Conservation (phyloP, 345 rosid species). For the Aquilaria yunnanensis region DNA sequence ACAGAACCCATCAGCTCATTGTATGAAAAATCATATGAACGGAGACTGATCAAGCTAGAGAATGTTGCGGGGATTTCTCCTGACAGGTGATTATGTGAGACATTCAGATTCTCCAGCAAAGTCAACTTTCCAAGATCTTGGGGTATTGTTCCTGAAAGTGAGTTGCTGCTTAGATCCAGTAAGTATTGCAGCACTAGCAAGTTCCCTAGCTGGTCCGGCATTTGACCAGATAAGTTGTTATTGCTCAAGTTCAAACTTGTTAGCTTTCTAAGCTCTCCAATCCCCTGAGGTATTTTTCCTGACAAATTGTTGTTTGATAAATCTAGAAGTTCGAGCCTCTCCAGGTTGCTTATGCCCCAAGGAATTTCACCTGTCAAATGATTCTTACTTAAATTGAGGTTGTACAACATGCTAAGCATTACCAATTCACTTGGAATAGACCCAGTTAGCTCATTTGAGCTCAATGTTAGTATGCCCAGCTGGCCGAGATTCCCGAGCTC, state of each 20-base stretch:
- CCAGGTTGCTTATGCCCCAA: conserved; percentile 24
- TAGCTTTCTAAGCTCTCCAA: conserved; percentile 31
- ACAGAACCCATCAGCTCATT: conserved; percentile 44
- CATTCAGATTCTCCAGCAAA: conserved; percentile 37
- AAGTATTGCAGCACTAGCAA: conserved; percentile 29
- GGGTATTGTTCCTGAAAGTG: conserved; percentile 50
- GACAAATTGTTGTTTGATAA: conserved; percentile 35
- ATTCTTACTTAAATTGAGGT: conserved; percentile 47
- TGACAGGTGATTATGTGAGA: conserved; percentile 50
- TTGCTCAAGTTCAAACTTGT: conserved; percentile 46
- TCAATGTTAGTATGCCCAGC: conserved; percentile 34
- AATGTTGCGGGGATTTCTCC: conserved; percentile 43
- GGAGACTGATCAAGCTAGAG: conserved; percentile 42
- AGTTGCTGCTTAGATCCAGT: conserved; percentile 66
- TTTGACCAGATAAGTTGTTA: conserved; percentile 46
- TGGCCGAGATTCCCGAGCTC: conserved; percentile 42
- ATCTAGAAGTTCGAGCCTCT: conserved; percentile 32
- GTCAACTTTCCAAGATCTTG: conserved; percentile 32
- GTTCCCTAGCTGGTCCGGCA: conserved; percentile 40
- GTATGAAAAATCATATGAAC: conserved; percentile 46
- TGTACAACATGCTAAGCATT: conserved; percentile 29
- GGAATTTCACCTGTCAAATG: conserved; percentile 41
- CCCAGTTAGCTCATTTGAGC: conserved; percentile 44
- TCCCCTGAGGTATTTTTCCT: conserved; percentile 33
- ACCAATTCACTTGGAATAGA: conserved; percentile 43